Conservation (phyloP, 1,284 basidiomycete genomes). For the Cryptococcus sp. region DNA sequence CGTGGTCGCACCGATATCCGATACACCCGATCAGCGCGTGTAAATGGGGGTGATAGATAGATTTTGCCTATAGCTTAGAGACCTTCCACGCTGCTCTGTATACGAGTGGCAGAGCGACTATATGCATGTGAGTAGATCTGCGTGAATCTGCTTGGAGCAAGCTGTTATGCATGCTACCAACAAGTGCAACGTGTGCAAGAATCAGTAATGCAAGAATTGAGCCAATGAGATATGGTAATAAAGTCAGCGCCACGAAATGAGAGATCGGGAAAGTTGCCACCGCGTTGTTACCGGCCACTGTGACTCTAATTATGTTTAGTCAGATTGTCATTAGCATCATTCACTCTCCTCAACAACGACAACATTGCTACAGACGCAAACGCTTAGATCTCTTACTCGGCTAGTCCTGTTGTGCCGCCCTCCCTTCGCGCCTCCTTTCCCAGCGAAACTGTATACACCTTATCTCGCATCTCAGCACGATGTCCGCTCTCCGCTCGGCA, state of each 20-base stretch:
- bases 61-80: neutral
- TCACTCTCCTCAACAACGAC: too few relatives aligned
- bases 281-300: too few relatives aligned
- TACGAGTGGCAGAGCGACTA: neutral
- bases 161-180: neutral
- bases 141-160: neutral
- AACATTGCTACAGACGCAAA: too few relatives aligned
- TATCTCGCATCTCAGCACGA: neutral
- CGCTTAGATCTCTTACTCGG: too few relatives aligned
- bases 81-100: neutral
- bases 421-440: too few relatives aligned
- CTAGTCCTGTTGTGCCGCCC: too few relatives aligned
- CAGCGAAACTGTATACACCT: too few relatives aligned
- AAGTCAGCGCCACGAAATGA: neutral
- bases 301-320: too few relatives aligned
- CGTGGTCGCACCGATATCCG: slow-evolving; percentile 4
- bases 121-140: neutral
- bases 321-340: too few relatives aligned
- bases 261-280: too few relatives aligned
- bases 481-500: slow-evolving; percentile 11
- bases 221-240: neutral
- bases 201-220: neutral
- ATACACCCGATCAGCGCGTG: slow-evolving; percentile 3
- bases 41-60: neutral
- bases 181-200: neutral